These are phyloP conservation scores for Benincasa hispida DNA, from an alignment of 306 rosid species.

Conservation along the genomic window DNA sequence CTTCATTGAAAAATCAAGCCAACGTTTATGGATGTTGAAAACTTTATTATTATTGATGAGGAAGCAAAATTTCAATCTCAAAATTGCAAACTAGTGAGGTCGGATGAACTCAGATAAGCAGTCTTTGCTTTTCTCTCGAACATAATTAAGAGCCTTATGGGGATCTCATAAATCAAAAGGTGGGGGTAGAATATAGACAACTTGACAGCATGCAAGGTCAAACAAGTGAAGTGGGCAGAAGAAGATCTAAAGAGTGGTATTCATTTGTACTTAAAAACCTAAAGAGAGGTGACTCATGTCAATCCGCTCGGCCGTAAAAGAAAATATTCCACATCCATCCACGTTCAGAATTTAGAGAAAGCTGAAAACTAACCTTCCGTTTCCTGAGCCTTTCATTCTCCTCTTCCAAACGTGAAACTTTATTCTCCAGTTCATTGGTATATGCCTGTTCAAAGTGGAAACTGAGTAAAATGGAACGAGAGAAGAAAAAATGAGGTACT, in stretches of 20 bases:
- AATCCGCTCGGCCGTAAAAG: not conserved
- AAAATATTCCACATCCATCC: not conserved
- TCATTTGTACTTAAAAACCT: not conserved
- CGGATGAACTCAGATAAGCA: not conserved
- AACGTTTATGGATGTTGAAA: not conserved
- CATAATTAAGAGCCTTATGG: not conserved
- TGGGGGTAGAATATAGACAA: not conserved
- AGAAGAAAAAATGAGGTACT: not conserved
- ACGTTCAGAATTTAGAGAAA: constrained; percentile 5
- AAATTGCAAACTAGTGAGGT: not conserved
- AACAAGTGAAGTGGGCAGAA: not conserved
- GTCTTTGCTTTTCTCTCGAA: not conserved
- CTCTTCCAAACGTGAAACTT: constrained; percentile 74
- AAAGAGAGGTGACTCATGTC: not conserved
- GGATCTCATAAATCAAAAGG: not conserved
- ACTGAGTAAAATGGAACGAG: not conserved
- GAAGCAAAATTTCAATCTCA: not conserved
- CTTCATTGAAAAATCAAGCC: not conserved
- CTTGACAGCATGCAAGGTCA: not conserved
- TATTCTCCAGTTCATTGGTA: constrained; percentile 79
- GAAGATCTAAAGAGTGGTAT: not conserved
- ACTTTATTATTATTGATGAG: not conserved
- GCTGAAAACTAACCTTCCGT: constrained; percentile 53
- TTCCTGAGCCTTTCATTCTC: constrained; percentile 89
- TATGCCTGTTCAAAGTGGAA: constrained; percentile 52